Evolutionary conservation across 179 eudicot genomes (phyloP), one percentile per base, ranked within the genome.

Genomic region (Carnegiea gigantea): DNA sequence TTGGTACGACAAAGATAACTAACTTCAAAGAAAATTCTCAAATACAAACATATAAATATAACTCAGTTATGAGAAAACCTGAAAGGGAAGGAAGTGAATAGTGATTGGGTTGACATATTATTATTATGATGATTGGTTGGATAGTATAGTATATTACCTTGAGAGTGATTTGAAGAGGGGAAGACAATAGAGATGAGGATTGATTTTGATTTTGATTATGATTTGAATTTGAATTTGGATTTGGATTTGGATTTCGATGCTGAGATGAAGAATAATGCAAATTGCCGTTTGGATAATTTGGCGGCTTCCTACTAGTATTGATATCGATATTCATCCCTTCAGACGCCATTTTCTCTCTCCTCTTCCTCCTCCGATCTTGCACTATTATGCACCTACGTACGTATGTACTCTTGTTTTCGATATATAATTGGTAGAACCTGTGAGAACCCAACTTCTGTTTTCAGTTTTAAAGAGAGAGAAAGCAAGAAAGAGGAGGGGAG

Each of bases 101-200:
- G 21, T 20, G n/a, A 11, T 23, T 9, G 48, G 71, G 43, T 81
- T 40, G 15, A 36, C 53, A 48, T 48, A 11, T 48, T 40, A 54
- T 54, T 33, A 33, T 33, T 33, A 33, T 33, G 1, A 33, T 33
- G 36, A 33, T 33, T 23, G 14, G 1, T 2, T 62, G 18, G 57
- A 62, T 9, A 6, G 5, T 62, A 23, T 15, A 62, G 30, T 14
- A 24, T 5, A 38, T 33, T 85, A 87, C 89, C 89, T 87, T 87
- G 73, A 87, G 89, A 78, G 86, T 85, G 71, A 87, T 87, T 12
- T 76, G 85, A 62, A 80, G 83, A 51, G 88, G 73, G 23, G 86
- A 85, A 26, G 81, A 78, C 79, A 83, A 65, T 2, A 87, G 17
- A 54, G 87, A 83, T 21, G 78, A 73, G 40, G 86, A 83, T 70